Conservation (phyloP, 2,329 filamentous ascomycete genomes). For the Trichophaea hybrida region DNA sequence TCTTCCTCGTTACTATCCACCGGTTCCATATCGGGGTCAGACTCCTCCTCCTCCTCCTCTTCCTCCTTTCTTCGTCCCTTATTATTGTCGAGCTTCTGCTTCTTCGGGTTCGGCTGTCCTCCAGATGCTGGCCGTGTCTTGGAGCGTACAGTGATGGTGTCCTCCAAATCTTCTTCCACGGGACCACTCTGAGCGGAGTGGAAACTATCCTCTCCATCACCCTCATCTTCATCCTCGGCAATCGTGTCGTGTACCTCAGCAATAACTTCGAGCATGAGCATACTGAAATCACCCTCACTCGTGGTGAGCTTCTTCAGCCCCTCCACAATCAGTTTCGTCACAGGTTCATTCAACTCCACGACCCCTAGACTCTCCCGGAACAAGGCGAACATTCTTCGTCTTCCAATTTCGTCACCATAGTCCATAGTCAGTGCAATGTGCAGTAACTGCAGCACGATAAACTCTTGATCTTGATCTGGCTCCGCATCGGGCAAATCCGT, state of each 20-base stretch:
- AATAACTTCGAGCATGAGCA: conserved; percentile 78
- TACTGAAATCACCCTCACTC: conserved; percentile 70
- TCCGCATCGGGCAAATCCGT: conserved; percentile 46
- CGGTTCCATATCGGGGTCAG: conserved; percentile 39
- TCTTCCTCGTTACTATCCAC: conserved; percentile 43
- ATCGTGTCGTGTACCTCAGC: conserved; percentile 95
- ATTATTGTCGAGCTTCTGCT: conserved; percentile 31
- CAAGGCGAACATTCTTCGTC: conserved; percentile 88
- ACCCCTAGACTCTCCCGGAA: conserved; percentile 74
- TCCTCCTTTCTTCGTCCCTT: conserved; percentile 27
- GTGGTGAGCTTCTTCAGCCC: conserved; percentile 52
- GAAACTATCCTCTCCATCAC: conserved; percentile 59
- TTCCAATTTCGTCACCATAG: conserved; percentile 92
- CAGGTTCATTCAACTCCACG: conserved; percentile 77
- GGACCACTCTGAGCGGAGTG: conserved; percentile 83
- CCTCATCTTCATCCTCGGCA: conserved; percentile 49
- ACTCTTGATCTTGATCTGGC: conserved; percentile 63
- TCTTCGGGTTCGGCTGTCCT: conserved; percentile 28
- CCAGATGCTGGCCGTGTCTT: conserved; percentile 2
- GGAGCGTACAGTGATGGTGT: conserved; percentile 12
- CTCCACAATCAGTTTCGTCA: conserved; percentile 40
- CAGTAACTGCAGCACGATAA: conserved; percentile 87
- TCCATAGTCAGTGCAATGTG: conserved; percentile 85
- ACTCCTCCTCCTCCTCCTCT: conserved; percentile 37
- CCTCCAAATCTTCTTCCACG: conserved; percentile 40